Base-by-base conservation (phyloP, 2,329 filamentous ascomycete species). In the Alternaria brassicicola region DNA sequence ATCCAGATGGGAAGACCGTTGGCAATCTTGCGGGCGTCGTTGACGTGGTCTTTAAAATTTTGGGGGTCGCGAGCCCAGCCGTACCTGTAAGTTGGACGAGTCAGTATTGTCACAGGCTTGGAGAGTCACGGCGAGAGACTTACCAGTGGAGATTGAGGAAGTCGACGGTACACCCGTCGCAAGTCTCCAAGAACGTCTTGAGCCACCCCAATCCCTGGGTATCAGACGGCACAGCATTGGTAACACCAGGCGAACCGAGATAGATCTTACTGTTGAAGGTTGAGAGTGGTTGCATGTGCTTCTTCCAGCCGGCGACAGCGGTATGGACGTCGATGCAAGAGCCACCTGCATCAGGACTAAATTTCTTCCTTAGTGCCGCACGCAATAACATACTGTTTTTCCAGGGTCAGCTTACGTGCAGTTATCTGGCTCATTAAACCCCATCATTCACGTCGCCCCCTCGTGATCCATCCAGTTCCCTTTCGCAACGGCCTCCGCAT, bases 1-100 rank as follows among this genome's bases (percentile, higher is more conserved):
- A 78, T 66, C 75, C 73, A 78, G 23, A 78, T 62, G 0, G 71
- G 73, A 4, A 67, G 67, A 75, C 85, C 87, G 30, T 84, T 84
- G 49, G 86, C 87, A 15, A 86, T 35, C 3, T 56, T 45, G 13
- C 63, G 58, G 0, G 71, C 64, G 1, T 64, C 52, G 0, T 59
- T 33, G 35, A 75, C 86, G 41, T 77, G 66, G 3, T 63, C 52
- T 58, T 77, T 71, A 64, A 78, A 76, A 51, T 72, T 68, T 2
- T 56, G 59, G 17, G 68, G 55, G 33, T 72, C 71, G 15, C 6
- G 33, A 2, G 53, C 57, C 6, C 13, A 4, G 8, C 38, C 70
- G 49, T 77, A 76, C 65, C 65, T 67, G 23, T 3, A 1, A 13
- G 4, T 41, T 1, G 6, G 6, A 30, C 5, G 4, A n/a, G 2